Conservation (phyloP, 2,329 filamentous ascomycete genomes). For the Hysterium pulicare region DNA sequence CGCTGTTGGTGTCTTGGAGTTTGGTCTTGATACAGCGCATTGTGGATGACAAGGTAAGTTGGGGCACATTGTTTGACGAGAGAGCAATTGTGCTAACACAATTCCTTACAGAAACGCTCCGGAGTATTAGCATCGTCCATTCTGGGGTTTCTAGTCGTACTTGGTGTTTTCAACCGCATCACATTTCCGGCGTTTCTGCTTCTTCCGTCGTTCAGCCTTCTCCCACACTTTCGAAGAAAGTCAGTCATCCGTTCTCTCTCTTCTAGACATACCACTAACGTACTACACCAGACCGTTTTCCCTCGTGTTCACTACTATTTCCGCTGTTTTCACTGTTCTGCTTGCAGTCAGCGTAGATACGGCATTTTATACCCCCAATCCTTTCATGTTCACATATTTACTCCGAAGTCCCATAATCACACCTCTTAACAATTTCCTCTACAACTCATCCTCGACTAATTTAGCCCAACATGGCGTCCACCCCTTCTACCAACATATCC, state of each 20-base stretch:
- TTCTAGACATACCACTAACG: conserved; percentile 7
- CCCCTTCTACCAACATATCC: conserved; percentile 51
- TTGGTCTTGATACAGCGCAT: conserved; percentile 89
- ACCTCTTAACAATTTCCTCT: conserved; percentile 52
- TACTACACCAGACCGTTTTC: conserved; percentile 49
- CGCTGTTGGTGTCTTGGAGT: conserved; percentile 87
- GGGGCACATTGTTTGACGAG: conserved; percentile 16
- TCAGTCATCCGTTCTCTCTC: conserved; percentile 42
- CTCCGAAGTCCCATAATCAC: conserved; percentile 53
- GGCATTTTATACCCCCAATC: conserved; percentile 66
- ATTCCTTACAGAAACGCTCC: conserved; percentile 60
- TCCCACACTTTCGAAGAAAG: conserved; percentile 83
- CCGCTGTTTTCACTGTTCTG: conserved; percentile 64
- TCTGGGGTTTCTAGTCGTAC: conserved; percentile 75
- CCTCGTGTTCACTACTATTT: conserved; percentile 61
- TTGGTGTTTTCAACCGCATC: conserved; percentile 93
- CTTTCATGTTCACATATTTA: conserved; percentile 63
- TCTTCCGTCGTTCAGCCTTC: conserved; percentile 75
- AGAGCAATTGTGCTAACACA: conserved; percentile 27
- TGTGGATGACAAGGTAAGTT: conserved; percentile 67
- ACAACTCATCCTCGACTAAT: conserved; percentile 49
- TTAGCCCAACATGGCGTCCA: conserved; percentile 53
- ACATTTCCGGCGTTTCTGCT: conserved; percentile 93
- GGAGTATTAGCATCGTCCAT: conserved; percentile 72
- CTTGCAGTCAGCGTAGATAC: conserved; percentile 82